A percentile compares a stretch with the other conserved stretches of the same genome.
These are phyloP conservation scores for Mycena metata DNA, from an alignment of 768 basidiomycete species.

Conservation along the genomic window DNA sequence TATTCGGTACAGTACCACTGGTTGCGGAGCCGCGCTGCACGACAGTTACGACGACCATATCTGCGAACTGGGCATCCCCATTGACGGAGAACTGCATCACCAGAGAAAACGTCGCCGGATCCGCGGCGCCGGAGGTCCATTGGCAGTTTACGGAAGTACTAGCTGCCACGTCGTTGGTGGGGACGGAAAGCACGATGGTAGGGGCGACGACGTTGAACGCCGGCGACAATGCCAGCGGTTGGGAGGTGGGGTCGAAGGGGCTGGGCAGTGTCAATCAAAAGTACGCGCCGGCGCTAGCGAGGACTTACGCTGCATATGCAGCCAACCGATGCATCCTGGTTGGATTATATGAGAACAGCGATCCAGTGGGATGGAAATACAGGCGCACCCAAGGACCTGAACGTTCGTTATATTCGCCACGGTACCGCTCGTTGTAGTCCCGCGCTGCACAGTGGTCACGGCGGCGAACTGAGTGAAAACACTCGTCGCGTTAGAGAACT, in stretches of 20 bases:
- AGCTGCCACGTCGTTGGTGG: constrained; percentile 17
- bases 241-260: constrained; percentile 20
- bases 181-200: constrained; percentile 17
- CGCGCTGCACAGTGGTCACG: constrained; percentile 21
- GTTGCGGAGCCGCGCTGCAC: constrained; percentile 13
- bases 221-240: constrained; percentile 21
- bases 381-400: constrained; percentile 10
- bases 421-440: constrained; percentile 18
- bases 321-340: constrained; percentile 23
- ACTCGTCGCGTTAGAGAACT: constrained; percentile 23
- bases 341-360: constrained; percentile 20
- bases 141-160: constrained; percentile 22
- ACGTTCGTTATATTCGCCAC: constrained; percentile 18
- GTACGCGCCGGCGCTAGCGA: constrained; percentile 17
- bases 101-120: constrained; percentile 21
- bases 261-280: constrained; percentile 14
- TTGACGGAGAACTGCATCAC: constrained; percentile 19
- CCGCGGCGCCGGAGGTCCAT: constrained; percentile 23
- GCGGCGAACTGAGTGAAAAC: constrained; percentile 16
- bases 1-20: constrained; percentile 18
- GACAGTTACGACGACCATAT: constrained; percentile 5
- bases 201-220: constrained; percentile 20
- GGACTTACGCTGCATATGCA: constrained; percentile 24
- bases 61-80: constrained; percentile 13
- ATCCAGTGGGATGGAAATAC: constrained; percentile 17